Conservation (phyloP, 495 filamentous ascomycete genomes). For the Neurospora sp. region DNA sequence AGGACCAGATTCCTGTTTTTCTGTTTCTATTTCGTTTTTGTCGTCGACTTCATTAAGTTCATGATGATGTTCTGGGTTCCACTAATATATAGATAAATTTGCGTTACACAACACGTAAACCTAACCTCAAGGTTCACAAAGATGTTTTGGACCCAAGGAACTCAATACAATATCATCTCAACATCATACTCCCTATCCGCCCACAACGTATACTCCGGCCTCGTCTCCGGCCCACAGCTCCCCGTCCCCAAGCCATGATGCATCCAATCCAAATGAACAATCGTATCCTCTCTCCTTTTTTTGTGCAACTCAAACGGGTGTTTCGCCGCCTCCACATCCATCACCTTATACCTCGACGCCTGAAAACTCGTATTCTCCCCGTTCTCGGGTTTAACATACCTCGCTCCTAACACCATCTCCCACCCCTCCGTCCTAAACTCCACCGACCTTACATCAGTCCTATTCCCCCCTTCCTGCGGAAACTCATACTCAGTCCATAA, state of each 20-base stretch:
- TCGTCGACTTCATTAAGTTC: fast-evolving
- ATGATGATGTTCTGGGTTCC: neutral
- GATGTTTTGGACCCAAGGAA: neutral
- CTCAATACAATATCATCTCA: constrained; percentile 34
- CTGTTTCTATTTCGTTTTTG: fast-evolving
- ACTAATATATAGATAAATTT: neutral
- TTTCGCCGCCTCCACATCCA: constrained; percentile 43
- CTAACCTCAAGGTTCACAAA: neutral
- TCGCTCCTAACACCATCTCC: constrained; percentile 24
- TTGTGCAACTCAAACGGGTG: constrained; percentile 51
- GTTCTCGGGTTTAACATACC: constrained; percentile 20
- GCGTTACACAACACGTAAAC: neutral
- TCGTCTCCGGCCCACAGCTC: constrained; percentile 41
- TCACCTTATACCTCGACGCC: constrained; percentile 40
- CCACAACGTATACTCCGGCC: constrained; percentile 38
- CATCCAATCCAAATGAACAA: constrained; percentile 52
- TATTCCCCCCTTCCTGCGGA: constrained; percentile 56
- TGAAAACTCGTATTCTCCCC: constrained; percentile 41
- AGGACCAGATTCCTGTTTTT: neutral
- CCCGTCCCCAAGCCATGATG: constrained; percentile 47
- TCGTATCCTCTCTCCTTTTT: constrained; percentile 35
- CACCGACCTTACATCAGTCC: constrained; percentile 53
- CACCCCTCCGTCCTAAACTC: constrained; percentile 28
- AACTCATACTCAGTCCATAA: constrained; percentile 53
- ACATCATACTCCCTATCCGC: constrained; percentile 37